These are phyloP conservation scores for Ichthyophthirius multifiliis DNA, from an alignment of 169 alveolate genomes.

Conservation along the genomic window DNA sequence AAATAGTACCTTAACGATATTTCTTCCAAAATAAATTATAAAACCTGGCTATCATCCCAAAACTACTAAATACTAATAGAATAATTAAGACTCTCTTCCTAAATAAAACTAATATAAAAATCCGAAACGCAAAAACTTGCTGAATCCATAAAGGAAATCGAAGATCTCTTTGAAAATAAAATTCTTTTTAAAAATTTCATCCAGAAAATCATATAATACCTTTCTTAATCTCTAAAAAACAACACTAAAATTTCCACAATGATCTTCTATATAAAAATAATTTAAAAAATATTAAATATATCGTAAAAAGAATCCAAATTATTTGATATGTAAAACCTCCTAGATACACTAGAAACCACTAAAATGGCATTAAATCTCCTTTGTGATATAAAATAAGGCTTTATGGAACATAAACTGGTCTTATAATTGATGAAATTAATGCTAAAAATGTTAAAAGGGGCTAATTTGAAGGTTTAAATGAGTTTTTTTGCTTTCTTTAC, in stretches of 20 bases:
- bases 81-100: not conserved
- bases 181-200: conserved; percentile 15
- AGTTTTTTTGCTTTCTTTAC: conserved; percentile 19
- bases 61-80: conserved; percentile 21
- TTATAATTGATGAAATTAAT: not conserved
- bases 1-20: not conserved
- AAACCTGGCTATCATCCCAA: too few relatives aligned
- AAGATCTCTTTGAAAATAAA: not conserved
- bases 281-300: conserved; percentile 12
- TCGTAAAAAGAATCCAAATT: not conserved
- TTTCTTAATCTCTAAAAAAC: conserved; percentile 12
- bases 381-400: conserved; percentile 12
- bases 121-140: conserved; percentile 14
- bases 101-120: not conserved
- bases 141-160: conserved; percentile 13
- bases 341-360: conserved; percentile 27
- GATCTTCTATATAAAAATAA: not conserved
- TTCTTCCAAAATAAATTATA: too few relatives aligned
- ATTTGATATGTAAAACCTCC: conserved; percentile 11
- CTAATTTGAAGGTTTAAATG: not conserved
- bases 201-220: conserved; percentile 10
- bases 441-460: not conserved
- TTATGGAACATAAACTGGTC: not conserved
- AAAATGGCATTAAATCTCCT: conserved; percentile 18
- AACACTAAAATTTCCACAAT: not conserved